Conservation (phyloP, 495 filamentous ascomycete genomes). For the Amphirosellinia nigrospora region DNA sequence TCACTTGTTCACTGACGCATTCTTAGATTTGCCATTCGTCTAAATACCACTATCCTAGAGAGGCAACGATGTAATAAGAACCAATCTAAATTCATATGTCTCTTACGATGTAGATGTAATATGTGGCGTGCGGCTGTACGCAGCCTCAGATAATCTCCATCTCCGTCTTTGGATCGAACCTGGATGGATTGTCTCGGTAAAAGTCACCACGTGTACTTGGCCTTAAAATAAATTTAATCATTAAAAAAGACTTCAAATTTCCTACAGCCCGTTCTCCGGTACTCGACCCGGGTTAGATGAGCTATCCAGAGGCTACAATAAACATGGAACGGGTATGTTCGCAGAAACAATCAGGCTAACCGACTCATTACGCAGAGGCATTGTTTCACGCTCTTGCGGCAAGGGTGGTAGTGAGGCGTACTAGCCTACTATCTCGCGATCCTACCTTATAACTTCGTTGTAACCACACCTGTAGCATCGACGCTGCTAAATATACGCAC, state of each 20-base stretch:
- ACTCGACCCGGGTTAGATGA: background rate
- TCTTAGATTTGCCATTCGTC: background rate
- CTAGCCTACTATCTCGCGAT: slow-evolving; percentile 8
- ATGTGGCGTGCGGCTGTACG: background rate
- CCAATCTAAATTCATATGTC: too few species aligned
- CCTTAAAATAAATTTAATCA: background rate
- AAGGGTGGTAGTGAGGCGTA: slow-evolving; percentile 7
- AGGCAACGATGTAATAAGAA: background rate
- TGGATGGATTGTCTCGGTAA: background rate
- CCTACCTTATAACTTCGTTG: background rate
- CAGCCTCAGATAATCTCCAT: background rate
- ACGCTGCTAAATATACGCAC: slow-evolving; percentile 13
- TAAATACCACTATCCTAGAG: background rate
- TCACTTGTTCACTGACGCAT: background rate
- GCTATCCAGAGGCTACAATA: background rate
- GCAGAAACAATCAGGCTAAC: background rate
- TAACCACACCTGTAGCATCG: background rate
- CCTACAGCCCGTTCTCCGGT: background rate
- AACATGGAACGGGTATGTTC: too few species aligned
- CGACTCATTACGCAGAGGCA: background rate
- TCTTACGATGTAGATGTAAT: background rate
- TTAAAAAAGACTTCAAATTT: background rate
- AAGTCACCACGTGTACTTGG: background rate
- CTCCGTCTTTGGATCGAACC: background rate
- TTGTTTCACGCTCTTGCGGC: background rate